Evolutionary conservation across 768 basidiomycete genomes (phyloP).

Genomic region (Dictyophora rubrovolvata): DNA sequence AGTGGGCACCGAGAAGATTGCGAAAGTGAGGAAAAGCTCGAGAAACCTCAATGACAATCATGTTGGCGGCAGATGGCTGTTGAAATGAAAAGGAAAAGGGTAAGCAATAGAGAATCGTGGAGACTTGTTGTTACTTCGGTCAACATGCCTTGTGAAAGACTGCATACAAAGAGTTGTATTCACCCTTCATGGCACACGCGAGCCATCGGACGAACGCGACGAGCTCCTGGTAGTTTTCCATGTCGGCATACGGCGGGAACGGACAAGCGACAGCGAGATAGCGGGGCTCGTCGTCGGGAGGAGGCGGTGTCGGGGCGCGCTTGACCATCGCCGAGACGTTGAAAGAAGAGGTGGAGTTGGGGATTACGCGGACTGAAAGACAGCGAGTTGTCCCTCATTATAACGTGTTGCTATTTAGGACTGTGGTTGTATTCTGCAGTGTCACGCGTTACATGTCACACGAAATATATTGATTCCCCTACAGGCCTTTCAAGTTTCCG

Average conservation of each 20-base stretch:
- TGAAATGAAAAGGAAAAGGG: not conserved
- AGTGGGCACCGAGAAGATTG: slow-evolving; percentile 39
- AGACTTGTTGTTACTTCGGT: not conserved
- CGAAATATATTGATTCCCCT: too few species aligned
- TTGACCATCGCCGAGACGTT: slow-evolving; percentile 26
- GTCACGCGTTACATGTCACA: too few species aligned
- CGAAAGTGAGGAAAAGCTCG: slow-evolving; percentile 26
- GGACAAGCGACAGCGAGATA: slow-evolving; percentile 39
- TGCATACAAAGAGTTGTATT: slow-evolving; percentile 24
- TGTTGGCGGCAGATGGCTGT: slow-evolving; percentile 17
- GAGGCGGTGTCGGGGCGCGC: slow-evolving; percentile 32
- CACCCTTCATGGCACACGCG: slow-evolving; percentile 30
- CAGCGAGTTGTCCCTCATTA: not conserved
- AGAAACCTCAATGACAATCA: slow-evolving; percentile 40
- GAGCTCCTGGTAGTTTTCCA: slow-evolving; percentile 30
- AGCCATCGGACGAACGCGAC: slow-evolving; percentile 36
- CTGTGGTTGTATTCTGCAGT: too few species aligned
- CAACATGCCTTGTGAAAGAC: slow-evolving; percentile 32
- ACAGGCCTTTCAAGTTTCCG: too few species aligned
- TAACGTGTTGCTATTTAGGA: too few species aligned
- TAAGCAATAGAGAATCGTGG: slow-evolving; percentile 23
- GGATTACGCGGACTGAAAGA: not conserved
- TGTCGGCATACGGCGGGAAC: slow-evolving; percentile 39
- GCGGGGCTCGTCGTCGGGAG: slow-evolving; percentile 34
- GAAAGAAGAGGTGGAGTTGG: not conserved